A percentile compares a stretch with the other conserved stretches of the same genome.
Conservation (phyloP, 1,284 basidiomycete genomes). For the Tremellales sp. region DNA sequence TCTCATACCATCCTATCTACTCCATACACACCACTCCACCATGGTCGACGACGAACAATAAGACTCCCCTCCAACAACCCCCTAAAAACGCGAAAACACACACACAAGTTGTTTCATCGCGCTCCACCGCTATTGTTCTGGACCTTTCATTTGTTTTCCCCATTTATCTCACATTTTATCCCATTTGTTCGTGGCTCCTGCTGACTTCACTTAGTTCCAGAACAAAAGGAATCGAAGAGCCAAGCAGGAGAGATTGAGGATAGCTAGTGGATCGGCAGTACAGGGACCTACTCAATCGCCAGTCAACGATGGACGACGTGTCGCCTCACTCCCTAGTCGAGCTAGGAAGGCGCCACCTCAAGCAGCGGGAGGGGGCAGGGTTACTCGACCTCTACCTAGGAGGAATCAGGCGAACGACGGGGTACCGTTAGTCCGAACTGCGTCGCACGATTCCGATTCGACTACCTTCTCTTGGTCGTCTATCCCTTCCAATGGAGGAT, state of each 20-base stretch:
- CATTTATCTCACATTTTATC: background rate
- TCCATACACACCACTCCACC: background rate
- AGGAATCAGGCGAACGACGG: background rate
- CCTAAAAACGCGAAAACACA: background rate
- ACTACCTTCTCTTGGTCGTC: background rate
- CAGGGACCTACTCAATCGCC: background rate
- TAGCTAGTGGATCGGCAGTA: background rate
- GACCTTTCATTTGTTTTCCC: constrained; percentile 1
- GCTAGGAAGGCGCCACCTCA: background rate
- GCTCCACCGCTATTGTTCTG: background rate
- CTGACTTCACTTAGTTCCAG: constrained; percentile 10
- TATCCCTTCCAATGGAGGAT: background rate
- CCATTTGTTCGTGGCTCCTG: background rate
- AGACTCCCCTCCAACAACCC: background rate
- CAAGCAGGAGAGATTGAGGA: background rate
- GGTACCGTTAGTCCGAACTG: background rate
- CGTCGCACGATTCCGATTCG: background rate
- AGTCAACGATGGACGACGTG: constrained; percentile 1
- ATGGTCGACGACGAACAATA: background rate
- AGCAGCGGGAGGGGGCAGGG: background rate
- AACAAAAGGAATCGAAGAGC: constrained; percentile 13
- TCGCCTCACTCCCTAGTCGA: constrained; percentile 10
- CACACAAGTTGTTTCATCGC: background rate
- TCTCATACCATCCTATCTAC: background rate
- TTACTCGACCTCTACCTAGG: background rate